Evolutionary conservation across 805 yeast species (phyloP).

Genomic region (Grigorovia yakushimaensis): DNA sequence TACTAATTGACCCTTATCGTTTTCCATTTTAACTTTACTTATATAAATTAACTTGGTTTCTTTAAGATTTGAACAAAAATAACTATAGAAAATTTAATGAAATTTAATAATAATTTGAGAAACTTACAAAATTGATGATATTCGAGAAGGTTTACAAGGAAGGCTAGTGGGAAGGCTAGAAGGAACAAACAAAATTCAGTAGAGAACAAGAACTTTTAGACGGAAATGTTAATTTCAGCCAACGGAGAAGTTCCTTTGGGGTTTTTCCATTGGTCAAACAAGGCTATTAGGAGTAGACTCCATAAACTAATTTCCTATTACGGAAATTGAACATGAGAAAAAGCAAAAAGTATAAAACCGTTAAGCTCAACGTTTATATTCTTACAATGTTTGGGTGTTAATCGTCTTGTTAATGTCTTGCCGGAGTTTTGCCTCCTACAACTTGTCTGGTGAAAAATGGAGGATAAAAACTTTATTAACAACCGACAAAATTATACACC

Average conservation of each 20-base stretch:
- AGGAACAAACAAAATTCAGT: not conserved
- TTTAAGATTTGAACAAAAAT: not conserved
- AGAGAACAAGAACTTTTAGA: not conserved
- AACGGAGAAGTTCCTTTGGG: not conserved
- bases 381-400: not conserved
- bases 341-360: not conserved
- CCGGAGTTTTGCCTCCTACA: not conserved
- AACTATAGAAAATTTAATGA: not conserved
- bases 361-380: too few species aligned
- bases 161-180: not conserved
- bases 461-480: too few species aligned
- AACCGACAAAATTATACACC: too few species aligned
- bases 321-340: not conserved
- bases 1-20: slow-evolving; percentile 99
- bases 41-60: slow-evolving; percentile 6
- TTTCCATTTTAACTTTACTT: slow-evolving; percentile 73
- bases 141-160: not conserved
- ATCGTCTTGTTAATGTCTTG: too few species aligned
- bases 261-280: too few species aligned
- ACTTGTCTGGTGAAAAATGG: too few species aligned
- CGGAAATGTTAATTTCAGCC: not conserved
- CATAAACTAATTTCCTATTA: too few species aligned
- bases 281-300: too few species aligned
- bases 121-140: not conserved
- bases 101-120: not conserved